Percentiles rank a stretch among this genome's conserved stretches.
These are phyloP conservation scores for Rhizopogon vinicolor DNA, from an alignment of 768 basidiomycete genomes.

Conservation along the genomic window DNA sequence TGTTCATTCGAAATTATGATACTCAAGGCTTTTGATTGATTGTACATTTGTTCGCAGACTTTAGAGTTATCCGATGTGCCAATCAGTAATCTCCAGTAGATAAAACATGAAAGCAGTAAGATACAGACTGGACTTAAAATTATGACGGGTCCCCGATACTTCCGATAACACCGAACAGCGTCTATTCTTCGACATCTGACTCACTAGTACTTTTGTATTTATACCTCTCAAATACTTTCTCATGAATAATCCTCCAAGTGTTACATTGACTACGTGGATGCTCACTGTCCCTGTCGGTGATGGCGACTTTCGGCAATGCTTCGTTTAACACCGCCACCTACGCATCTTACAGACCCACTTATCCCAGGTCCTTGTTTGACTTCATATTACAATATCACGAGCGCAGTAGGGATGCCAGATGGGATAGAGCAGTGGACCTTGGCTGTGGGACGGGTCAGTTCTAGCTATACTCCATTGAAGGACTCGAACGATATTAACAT, in stretches of 20 bases:
- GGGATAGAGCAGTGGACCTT: slow-evolving; percentile 64
- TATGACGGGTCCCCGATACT: not conserved
- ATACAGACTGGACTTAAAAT: no score
- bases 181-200: not conserved
- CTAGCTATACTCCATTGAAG: not conserved
- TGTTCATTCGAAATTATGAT: no score
- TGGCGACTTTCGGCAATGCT: slow-evolving; percentile 74
- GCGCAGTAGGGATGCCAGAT: slow-evolving; percentile 20
- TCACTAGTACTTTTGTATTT: not conserved
- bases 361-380: slow-evolving; percentile 63
- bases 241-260: not conserved
- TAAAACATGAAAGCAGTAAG: no score
- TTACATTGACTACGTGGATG: not conserved
- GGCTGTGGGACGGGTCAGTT: slow-evolving; percentile 80
- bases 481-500: not conserved
- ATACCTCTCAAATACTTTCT: not conserved
- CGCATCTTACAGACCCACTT: slow-evolving; percentile 67
- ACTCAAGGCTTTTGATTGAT: no score
- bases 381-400: slow-evolving; percentile 58
- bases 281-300: slow-evolving; percentile 19
- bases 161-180: not conserved
- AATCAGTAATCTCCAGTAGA: no score
- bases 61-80: no score
- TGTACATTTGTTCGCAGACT: no score
- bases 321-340: slow-evolving; percentile 68